Evolutionary conservation across 441 rosid genomes (phyloP), one percentile per base, ranked within the genome.

Genomic region (Erodium trifolium): DNA sequence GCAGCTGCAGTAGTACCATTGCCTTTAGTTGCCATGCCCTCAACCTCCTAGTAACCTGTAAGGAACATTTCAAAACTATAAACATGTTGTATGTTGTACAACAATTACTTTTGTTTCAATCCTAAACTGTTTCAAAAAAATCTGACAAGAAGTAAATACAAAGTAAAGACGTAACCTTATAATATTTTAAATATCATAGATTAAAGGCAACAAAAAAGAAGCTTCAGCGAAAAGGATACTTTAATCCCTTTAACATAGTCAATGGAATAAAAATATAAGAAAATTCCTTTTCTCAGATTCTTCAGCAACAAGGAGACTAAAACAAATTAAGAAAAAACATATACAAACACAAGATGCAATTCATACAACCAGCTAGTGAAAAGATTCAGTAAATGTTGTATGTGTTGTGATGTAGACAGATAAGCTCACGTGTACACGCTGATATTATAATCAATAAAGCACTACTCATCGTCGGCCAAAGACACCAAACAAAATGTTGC

Each of bases 21-120:
- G 29, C 81, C 84, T 19, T 87, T 81, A 4, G 73, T 34, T 10
- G 91, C 81, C 98, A 87, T 88, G 13, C 63, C 14, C 69, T 31
- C 60, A 10, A 65, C 70, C 72, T 75, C 78, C 66, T 65, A 49
- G 35, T 7, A 57, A 45, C 57, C 68, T 45, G 73, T 18, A 37
- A 6, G 43, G 27, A 45, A 67, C 23, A 65, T 34, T 34, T 65
- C 43, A 16, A 34, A 65, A 34, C 47, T 65, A 6, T 65, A n/a
- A 65, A 13, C 12, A 31, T 4, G 2, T 3, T 7, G 67, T 65
- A 7, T 35, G 34, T 5, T 3, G n/a, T 35, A 34, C 41, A 65
- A 29, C 6, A 65, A 34, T 18, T 31, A 31, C 19, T 11, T 1
- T 2, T 31, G 13, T 5, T 65, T 65, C 67, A 65, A 18, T 16